These are phyloP conservation scores for Chaetoscypha palmicola DNA, from an alignment of 2,329 filamentous ascomycete genomes.

Conservation along the genomic window DNA sequence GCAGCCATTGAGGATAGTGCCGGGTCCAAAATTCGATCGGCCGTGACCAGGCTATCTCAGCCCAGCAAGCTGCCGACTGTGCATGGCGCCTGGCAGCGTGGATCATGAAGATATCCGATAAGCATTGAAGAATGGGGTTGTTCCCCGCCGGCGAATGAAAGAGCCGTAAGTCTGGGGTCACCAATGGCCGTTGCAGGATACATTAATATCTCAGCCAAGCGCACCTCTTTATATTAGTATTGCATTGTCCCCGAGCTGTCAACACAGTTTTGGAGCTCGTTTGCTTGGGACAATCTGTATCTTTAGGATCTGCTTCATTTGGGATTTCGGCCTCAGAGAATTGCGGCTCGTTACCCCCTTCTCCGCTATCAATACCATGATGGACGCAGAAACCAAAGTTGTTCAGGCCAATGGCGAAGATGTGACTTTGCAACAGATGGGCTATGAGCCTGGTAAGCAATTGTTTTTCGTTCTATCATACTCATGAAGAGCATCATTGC, in stretches of 20 bases:
- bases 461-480: background rate
- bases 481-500: background rate
- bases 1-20: too few species aligned
- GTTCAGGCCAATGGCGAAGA: constrained; percentile 17
- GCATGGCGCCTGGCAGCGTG: background rate
- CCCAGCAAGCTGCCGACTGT: background rate
- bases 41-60: background rate
- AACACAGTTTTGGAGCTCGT: too few species aligned
- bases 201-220: too few species aligned
- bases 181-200: too few species aligned
- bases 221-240: too few species aligned
- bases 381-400: constrained; percentile 7
- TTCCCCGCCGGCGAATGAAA: too few species aligned
- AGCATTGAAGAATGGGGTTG: constrained; percentile 2
- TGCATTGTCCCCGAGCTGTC: too few species aligned
- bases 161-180: too few species aligned
- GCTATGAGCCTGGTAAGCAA: constrained; percentile 22
- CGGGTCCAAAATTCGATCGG: too few species aligned
- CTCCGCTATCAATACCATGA: constrained; percentile 1
- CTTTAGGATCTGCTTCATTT: background rate
- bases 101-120: background rate
- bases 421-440: constrained; percentile 19
- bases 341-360: background rate
- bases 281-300: too few species aligned
- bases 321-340: too few species aligned